A percentile compares a stretch with the other conserved stretches of the same genome.
Conservation (phyloP, 192 early-diverging fungal species). For the Radiomyces spectabilis region DNA sequence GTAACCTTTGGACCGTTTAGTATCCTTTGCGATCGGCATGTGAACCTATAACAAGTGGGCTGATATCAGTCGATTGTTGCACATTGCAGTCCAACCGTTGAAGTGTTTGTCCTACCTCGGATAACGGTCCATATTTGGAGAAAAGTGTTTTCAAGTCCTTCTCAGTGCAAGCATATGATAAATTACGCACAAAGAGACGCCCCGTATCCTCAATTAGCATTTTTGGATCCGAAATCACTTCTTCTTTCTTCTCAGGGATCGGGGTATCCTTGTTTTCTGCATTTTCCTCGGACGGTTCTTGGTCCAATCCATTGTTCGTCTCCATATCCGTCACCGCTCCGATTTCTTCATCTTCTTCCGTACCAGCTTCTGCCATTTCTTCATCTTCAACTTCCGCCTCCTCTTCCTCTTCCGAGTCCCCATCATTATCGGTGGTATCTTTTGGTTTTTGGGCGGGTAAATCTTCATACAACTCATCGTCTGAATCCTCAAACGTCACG, state of each 20-base stretch:
- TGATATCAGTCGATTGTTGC: not conserved
- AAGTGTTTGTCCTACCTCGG: constrained; percentile 51
- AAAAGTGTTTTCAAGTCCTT: constrained; percentile 81
- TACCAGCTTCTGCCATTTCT: constrained; percentile 15
- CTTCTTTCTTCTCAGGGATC: constrained; percentile 13
- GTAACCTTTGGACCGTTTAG: constrained; percentile 90
- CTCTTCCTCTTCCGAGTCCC: constrained; percentile 18
- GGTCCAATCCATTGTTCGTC: not conserved
- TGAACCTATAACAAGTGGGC: constrained; percentile 61
- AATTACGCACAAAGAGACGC: constrained; percentile 88
- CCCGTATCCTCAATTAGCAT: constrained; percentile 90
- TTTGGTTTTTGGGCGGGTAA: constrained; percentile 41
- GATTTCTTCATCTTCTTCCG: constrained; percentile 6
- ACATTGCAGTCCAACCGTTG: not conserved
- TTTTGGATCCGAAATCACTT: constrained; percentile 30
- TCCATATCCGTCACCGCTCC: not conserved
- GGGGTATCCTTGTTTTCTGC: not conserved
- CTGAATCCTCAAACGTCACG: no score
- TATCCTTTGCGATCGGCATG: constrained; percentile 88
- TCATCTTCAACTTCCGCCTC: constrained; percentile 7
- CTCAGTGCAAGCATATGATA: constrained; percentile 84
- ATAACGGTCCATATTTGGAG: constrained; percentile 81
- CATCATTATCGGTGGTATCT: constrained; percentile 22
- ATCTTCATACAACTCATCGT: constrained; percentile 69
- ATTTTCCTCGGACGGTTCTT: constrained; percentile 16